Evolutionary conservation across 2,329 filamentous ascomycete species (phyloP).

Genomic region (Chlorencoelia australis): DNA sequence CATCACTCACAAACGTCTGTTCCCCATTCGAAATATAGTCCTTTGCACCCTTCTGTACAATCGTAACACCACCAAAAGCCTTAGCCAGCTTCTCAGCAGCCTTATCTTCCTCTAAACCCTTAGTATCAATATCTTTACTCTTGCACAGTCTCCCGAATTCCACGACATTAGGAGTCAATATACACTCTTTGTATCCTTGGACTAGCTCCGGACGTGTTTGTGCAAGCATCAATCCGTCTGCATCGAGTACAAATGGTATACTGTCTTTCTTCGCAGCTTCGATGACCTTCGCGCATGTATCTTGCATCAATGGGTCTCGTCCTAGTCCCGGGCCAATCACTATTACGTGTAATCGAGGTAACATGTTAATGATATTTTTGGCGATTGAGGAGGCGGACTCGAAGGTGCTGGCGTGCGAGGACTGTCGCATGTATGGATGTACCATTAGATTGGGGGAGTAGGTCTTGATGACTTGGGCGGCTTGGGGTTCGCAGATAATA

Average conservation of each 20-base stretch:
- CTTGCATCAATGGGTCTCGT: constrained; percentile 81
- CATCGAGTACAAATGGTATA: constrained; percentile 82
- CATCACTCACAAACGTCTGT: constrained; percentile 64
- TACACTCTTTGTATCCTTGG: constrained; percentile 69
- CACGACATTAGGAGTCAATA: constrained; percentile 90
- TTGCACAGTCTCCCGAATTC: constrained; percentile 81
- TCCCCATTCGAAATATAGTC: constrained; percentile 79
- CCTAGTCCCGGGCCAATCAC: constrained; percentile 90
- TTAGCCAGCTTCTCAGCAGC: constrained; percentile 57
- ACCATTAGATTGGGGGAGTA: constrained; percentile 99
- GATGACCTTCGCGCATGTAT: constrained; percentile 71
- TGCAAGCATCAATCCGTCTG: constrained; percentile 75
- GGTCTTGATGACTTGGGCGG: constrained; percentile 84
- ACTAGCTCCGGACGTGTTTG: constrained; percentile 68
- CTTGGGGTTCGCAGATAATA: constrained; percentile 88
- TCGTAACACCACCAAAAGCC: constrained; percentile 76
- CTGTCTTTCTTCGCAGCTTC: constrained; percentile 60
- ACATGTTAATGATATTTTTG: constrained; percentile 62
- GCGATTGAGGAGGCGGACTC: constrained; percentile 53
- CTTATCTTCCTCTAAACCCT: constrained; percentile 28
- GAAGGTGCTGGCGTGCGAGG: constrained; percentile 40
- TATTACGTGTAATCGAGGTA: constrained; percentile 79
- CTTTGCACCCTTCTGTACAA: constrained; percentile 77
- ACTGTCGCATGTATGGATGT: constrained; percentile 86
- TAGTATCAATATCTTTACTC: constrained; percentile 55